A percentile compares a stretch with the other conserved stretches of the same genome.
phyloP scores from a whole-genome alignment of 1,284 basidiomycete genomes.

The Marasmius oreades region DNA sequence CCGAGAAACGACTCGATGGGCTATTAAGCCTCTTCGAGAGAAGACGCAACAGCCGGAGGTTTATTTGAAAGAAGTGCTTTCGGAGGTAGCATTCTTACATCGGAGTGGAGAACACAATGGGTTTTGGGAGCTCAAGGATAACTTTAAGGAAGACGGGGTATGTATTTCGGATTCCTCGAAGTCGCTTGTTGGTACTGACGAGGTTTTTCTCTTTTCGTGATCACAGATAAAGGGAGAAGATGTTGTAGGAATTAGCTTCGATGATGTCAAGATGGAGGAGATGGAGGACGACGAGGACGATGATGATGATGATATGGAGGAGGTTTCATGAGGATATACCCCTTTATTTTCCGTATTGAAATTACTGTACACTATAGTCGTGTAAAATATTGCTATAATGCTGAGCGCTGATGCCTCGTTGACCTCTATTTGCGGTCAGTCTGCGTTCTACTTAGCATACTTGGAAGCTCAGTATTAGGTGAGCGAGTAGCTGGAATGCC shows the following conservation, averaged over 20 bases:
- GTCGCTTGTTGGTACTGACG: no score
- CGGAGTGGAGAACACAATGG: conserved; percentile 76
- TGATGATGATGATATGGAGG: conserved; percentile 45
- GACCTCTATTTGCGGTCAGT: no score
- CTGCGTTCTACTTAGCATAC: no score
- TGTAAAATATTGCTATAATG: no score
- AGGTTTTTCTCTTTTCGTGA: no score
- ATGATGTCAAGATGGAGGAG: conserved; percentile 35
- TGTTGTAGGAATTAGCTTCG: conserved; percentile 39
- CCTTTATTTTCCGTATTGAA: no score
- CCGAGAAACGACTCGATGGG: conserved; percentile 79
- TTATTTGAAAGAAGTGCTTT: conserved; percentile 86
- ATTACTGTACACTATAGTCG: no score
- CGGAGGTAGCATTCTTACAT: conserved; percentile 79
- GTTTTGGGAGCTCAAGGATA: conserved; percentile 66
- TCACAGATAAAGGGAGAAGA: conserved; percentile 55
- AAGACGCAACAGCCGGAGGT: conserved; percentile 88
- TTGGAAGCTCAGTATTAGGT: no score
- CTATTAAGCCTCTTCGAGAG: conserved; percentile 75
- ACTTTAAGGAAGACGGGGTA: conserved; percentile 59
- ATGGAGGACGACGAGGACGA: conserved; percentile 35
- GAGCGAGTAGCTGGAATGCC: no score
- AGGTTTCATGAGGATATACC: conserved; percentile 29
- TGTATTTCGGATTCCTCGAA: conserved; percentile 28
- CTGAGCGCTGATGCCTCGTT: no score